Evolutionary conservation across 1,284 basidiomycete genomes (phyloP), one percentile per base, ranked within the genome.

Genomic region (Irpex lacteus): DNA sequence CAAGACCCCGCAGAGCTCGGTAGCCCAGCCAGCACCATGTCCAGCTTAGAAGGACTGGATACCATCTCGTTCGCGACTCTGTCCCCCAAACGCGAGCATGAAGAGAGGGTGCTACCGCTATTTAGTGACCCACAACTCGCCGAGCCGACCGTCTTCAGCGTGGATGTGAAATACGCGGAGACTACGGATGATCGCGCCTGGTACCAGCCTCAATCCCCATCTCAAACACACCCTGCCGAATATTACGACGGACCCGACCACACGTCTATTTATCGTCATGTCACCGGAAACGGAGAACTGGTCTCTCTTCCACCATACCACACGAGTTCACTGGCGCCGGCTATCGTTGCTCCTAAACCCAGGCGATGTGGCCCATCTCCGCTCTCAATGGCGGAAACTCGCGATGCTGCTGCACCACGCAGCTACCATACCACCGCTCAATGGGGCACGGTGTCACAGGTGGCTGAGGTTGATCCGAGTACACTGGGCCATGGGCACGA

Each of bases 41-140:
- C 57, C 7, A 56, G 60, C 58, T 36, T 40, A 18, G 62, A 32
- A 52, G 47, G 11, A 21, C 53, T 58, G 8, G 52, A 54, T n/a
- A 47, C 58, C 26, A 61, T 64, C 55, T 60, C 65, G 9, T 65
- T 60, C 53, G 54, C 59, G 9, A 58, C 59, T n/a, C 13, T 61
- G 36, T 66, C 67, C 21, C 62, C 68, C 37, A 72, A 73, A 63
- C 38, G 61, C 21, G 70, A 73, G 52, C 67, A 70, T n/a, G 44
- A 60, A 57, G 68, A 65, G 47, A 67, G 37, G 57, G 62, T 57
- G 15, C 34, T n/a, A 34, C 54, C 54, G 54, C 54, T 55, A 55
- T 55, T 55, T 21, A 55, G 13, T 5, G 32, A 9, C 26, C 26
- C 21, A 55, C 26, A 55, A 21, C 8, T 32, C 9, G 34, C 54